phyloP scores from a whole-genome alignment of 1,139 yeast species.

The Diutina neorugosa region DNA sequence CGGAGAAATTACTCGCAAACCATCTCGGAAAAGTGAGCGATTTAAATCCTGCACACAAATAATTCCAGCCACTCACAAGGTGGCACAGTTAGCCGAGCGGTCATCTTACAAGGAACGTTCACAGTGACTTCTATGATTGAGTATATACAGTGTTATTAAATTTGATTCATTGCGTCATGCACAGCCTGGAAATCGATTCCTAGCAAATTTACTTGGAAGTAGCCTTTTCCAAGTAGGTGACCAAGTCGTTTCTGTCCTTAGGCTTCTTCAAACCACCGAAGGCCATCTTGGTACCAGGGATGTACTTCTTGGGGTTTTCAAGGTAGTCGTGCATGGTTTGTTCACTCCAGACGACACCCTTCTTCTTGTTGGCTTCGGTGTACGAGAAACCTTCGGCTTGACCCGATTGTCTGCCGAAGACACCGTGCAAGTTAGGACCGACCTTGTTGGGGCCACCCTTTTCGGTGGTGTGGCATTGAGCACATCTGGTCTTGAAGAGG shows the following conservation, averaged over 20 bases:
- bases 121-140: not conserved
- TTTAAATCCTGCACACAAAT: not conserved
- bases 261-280: constrained; percentile 99
- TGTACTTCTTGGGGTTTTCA: constrained; percentile 99
- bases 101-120: not conserved
- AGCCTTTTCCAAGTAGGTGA: constrained; percentile 79
- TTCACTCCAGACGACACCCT: constrained; percentile 80
- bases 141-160: not conserved
- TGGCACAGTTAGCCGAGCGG: not conserved
- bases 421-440: constrained; percentile 96
- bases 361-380: constrained; percentile 97
- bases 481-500: constrained; percentile 96
- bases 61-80: not conserved
- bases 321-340: constrained; percentile 90
- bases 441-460: constrained; percentile 96
- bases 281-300: constrained; percentile 99
- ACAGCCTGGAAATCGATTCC: not conserved
- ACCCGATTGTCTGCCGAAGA: constrained; percentile 88
- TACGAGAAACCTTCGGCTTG: constrained; percentile 85
- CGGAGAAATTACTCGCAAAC: not conserved
- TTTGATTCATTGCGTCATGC: not conserved
- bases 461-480: constrained; percentile 97
- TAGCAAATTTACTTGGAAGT: constrained; percentile 15
- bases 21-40: not conserved
- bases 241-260: constrained; percentile 95